These are phyloP conservation scores for Pseudotsuga menziesii DNA, from an alignment of 75 land plant genomes.

Conservation along the genomic window DNA sequence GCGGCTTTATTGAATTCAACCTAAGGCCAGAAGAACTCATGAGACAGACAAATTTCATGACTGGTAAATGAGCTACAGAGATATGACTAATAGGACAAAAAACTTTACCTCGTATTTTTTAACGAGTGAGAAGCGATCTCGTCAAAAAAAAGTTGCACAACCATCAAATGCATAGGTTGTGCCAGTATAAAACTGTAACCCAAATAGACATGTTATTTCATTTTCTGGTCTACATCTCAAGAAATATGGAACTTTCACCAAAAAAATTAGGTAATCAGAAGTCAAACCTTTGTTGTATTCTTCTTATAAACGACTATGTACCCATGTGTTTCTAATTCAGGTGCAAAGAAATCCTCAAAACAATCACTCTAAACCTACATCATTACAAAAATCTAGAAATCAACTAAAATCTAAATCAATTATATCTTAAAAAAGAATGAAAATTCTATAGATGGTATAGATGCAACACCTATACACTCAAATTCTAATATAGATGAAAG, in stretches of 20 bases:
- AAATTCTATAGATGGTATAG: no score
- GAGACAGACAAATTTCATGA: not conserved
- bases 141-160: constrained; percentile 95
- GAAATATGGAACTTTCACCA: not conserved
- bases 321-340: constrained; percentile 94
- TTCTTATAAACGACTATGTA: constrained; percentile 88
- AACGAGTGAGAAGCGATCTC: no score
- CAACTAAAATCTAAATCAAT: not conserved
- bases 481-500: not conserved
- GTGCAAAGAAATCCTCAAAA: constrained; percentile 88
- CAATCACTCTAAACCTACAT: constrained; percentile 84
- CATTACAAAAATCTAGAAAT: constrained; percentile 1
- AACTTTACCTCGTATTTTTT: constrained; percentile 94
- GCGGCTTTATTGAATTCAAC: constrained; percentile 99
- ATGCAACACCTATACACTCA: not conserved
- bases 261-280: not conserved
- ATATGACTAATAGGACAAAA: not conserved
- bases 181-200: constrained; percentile 69
- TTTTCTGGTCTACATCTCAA: not conserved
- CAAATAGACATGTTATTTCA: not conserved
- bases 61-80: not conserved
- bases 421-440: not conserved
- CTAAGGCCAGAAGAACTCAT: constrained; percentile 47
- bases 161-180: constrained; percentile 74
- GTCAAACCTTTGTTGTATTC: constrained; percentile 73